phyloP scores from a whole-genome alignment of 805 yeast genomes.

The Wickerhamomyces sydowiorum region DNA sequence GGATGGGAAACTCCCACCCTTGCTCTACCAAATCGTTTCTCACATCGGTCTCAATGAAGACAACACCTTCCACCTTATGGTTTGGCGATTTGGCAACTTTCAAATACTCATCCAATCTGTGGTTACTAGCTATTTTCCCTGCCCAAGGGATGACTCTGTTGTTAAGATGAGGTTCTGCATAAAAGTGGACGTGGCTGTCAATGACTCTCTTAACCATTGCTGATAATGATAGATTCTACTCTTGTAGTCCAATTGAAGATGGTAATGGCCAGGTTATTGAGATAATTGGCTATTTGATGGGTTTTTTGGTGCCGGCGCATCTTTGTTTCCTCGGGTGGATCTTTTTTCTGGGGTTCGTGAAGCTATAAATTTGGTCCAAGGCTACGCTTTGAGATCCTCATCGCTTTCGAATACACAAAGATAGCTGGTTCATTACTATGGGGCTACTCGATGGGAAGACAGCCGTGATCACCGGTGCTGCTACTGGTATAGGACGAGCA shows the following conservation, averaged over 20 bases:
- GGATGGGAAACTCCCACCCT: conserved; percentile 10
- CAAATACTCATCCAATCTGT: conserved; percentile 9
- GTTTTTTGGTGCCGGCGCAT: too few relatives aligned
- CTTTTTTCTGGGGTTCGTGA: too few relatives aligned
- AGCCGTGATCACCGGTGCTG: conserved; percentile 31
- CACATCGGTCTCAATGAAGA: conserved; percentile 15
- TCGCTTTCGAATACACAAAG: too few relatives aligned
- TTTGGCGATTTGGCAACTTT: background rate
- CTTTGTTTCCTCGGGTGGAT: too few relatives aligned
- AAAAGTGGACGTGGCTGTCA: conserved; percentile 18
- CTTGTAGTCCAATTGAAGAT: background rate
- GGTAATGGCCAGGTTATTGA: too few relatives aligned
- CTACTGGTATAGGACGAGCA: conserved; percentile 41
- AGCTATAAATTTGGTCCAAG: too few relatives aligned
- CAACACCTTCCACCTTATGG: conserved; percentile 5
- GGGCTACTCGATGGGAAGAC: conserved; percentile 14
- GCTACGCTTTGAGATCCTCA: too few relatives aligned
- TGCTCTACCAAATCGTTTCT: conserved; percentile 7
- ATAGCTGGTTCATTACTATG: too few relatives aligned
- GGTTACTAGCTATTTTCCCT: conserved; percentile 9
- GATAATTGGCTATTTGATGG: too few relatives aligned
- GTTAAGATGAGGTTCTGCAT: conserved; percentile 7
- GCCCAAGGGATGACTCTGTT: conserved; percentile 2
- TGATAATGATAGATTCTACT: too few relatives aligned
- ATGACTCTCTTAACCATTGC: too few relatives aligned